Conservation (phyloP, 1,139 yeast species). For the Pichia cactophila region DNA sequence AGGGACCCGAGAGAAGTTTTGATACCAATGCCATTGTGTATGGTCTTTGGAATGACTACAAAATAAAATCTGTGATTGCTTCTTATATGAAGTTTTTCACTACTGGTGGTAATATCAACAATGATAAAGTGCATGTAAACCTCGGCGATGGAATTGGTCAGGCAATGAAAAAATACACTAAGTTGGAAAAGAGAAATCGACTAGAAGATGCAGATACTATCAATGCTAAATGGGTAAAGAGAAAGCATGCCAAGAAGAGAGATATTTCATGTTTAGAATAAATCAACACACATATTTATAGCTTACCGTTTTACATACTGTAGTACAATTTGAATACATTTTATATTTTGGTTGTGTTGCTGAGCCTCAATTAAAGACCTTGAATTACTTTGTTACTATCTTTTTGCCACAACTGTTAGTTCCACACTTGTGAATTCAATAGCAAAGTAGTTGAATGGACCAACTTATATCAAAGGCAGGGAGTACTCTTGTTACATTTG, state of each 20-base stretch:
- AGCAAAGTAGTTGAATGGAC: slow-evolving; percentile 17
- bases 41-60: slow-evolving; percentile 30
- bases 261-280: neutral
- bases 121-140: slow-evolving; percentile 33
- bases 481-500: slow-evolving; percentile 73
- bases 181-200: slow-evolving; percentile 41
- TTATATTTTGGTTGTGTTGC: neutral
- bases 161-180: slow-evolving; percentile 47
- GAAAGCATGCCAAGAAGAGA: slow-evolving; percentile 7
- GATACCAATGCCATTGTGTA: slow-evolving; percentile 20
- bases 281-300: too few species aligned
- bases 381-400: too few species aligned
- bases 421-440: too few species aligned
- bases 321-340: too few species aligned
- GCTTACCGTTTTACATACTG: too few species aligned
- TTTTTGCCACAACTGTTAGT: too few species aligned
- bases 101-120: slow-evolving; percentile 25
- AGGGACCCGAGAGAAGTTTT: slow-evolving; percentile 14
- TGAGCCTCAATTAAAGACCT: too few species aligned
- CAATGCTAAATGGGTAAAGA: slow-evolving; percentile 50
- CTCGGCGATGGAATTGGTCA: slow-evolving; percentile 71
- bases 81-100: slow-evolving; percentile 30
- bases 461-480: slow-evolving; percentile 42
- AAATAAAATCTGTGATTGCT: slow-evolving; percentile 30
- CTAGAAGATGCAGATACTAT: slow-evolving; percentile 51